Evolutionary conservation across 2,329 filamentous ascomycete species (phyloP).

Genomic region (Trichoderma arundinaceum): DNA sequence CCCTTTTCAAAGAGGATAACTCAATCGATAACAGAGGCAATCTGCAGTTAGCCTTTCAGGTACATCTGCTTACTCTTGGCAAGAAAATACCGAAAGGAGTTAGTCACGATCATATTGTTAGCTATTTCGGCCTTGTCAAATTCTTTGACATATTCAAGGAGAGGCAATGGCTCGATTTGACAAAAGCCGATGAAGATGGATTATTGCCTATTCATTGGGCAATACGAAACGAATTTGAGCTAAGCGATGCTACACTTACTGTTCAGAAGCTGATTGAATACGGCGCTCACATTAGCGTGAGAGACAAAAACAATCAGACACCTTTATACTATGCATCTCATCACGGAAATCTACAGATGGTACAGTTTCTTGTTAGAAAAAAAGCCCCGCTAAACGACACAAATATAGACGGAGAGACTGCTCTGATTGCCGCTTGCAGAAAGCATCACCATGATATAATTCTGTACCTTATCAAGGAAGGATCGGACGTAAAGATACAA

Average conservation of each 20-base stretch:
- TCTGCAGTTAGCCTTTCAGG: not conserved
- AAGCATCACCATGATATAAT: conserved; percentile 16
- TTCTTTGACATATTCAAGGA: not conserved
- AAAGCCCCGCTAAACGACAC: not conserved
- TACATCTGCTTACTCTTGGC: not conserved
- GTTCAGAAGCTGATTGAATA: not conserved
- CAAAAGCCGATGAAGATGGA: not conserved
- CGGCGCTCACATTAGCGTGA: not conserved
- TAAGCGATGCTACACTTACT: not conserved
- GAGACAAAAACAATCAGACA: not conserved
- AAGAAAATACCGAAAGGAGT: not conserved
- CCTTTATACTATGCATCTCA: not conserved
- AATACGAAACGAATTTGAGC: not conserved
- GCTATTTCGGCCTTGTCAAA: not conserved
- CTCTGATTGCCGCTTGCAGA: conserved; percentile 4
- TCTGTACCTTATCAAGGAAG: not conserved
- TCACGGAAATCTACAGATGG: not conserved
- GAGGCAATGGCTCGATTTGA: not conserved
- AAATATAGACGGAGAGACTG: not conserved
- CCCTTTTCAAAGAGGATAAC: not conserved
- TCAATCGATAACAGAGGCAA: not conserved
- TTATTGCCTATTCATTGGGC: not conserved
- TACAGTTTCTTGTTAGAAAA: not conserved
- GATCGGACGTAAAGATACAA: not conserved
- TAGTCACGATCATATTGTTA: not conserved